A percentile compares a stretch with the other conserved stretches of the same genome.
These are phyloP conservation scores for Agrocybe chaxingu DNA, from an alignment of 768 basidiomycete genomes.

Conservation along the genomic window DNA sequence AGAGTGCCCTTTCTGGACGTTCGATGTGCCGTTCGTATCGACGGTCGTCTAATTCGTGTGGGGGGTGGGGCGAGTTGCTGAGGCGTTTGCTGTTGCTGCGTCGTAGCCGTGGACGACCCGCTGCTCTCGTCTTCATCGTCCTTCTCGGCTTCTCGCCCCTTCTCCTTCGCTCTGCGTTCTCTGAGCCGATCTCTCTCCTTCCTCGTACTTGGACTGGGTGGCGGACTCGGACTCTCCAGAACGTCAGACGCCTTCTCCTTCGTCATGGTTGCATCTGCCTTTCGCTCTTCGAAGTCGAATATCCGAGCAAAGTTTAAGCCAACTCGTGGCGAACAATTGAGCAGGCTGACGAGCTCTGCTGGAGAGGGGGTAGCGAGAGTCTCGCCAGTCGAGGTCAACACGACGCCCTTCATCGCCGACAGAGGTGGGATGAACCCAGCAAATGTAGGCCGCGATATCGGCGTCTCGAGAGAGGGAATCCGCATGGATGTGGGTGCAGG, in stretches of 20 bases:
- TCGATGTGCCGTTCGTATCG: constrained; percentile 44
- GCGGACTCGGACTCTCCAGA: constrained; percentile 31
- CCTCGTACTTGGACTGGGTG: constrained; percentile 46
- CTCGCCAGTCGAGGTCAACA: constrained; percentile 78
- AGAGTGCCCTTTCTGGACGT: constrained; percentile 21
- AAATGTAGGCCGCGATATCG: constrained; percentile 37
- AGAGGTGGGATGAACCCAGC: constrained; percentile 36
- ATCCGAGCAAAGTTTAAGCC: constrained; percentile 76
- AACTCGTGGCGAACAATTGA: constrained; percentile 66
- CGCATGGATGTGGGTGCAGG: constrained; percentile 20
- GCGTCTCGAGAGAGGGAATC: constrained; percentile 44
- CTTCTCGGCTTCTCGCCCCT: constrained; percentile 9
- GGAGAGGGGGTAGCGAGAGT: constrained; percentile 69
- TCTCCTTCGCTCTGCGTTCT: constrained; percentile 13
- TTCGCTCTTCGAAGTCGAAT: constrained; percentile 59
- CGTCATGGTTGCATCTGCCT: constrained; percentile 15
- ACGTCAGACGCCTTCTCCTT: constrained; percentile 22
- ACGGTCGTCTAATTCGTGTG: constrained; percentile 54
- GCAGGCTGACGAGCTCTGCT: constrained; percentile 60
- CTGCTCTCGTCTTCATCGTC: constrained; percentile 16
- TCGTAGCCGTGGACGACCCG: constrained; percentile 1
- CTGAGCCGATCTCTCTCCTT: constrained; percentile 35
- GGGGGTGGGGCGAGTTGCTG: constrained; percentile 28
- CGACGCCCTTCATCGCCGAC: constrained; percentile 74
- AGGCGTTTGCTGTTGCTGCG: constrained; percentile 2